Evolutionary conservation across 2,329 filamentous ascomycete species (phyloP), one percentile per base, ranked within the genome.

Genomic region (Dactylellina sp.): DNA sequence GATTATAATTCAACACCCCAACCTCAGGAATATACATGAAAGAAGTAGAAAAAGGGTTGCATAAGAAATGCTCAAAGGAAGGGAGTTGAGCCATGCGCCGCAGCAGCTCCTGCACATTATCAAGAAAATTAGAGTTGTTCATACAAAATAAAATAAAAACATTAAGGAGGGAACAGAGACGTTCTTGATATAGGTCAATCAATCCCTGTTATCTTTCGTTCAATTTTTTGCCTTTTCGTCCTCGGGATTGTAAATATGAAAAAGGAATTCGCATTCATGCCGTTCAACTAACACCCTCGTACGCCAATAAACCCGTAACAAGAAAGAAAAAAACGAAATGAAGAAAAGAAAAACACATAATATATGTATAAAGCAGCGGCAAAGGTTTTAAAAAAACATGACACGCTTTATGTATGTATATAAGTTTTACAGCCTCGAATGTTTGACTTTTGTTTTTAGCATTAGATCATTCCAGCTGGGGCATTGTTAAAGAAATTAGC

Each of bases 391-490:
- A 53, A 22, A 46, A 6, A 39, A 18, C 11, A 32, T n/a, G n/a
- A n/a, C 56, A 52, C n/a, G 22, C 53, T 16, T 40, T 59, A 39
- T 62, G 25, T 47, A 55, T 70, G 37, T 47, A 32, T 64, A 46
- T 70, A 49, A 49, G n/a, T 20, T 37, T 53, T 24, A 44, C 52
- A 35, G 40, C 32, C 47, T 39, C 56, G 11, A 56, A 64, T 55
- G n/a, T 53, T 6, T 20, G 18, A 65, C 12, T 49, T 50, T 42
- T 49, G n/a, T 16, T 28, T 49, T 24, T 22, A 32, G 16, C 18
- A 40, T 60, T 65, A 72, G 42, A 72, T 72, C 68, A 72, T 72
- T 47, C 68, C 68, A 53, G 68, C 68, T 7, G 68, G 68, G 14
- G 68, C 68, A 42, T 72, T 72, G 39, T 65, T 72, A 22, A 44